Base-by-base conservation (phyloP, 306 rosid genomes). In the Citrullus colocynthis region DNA sequence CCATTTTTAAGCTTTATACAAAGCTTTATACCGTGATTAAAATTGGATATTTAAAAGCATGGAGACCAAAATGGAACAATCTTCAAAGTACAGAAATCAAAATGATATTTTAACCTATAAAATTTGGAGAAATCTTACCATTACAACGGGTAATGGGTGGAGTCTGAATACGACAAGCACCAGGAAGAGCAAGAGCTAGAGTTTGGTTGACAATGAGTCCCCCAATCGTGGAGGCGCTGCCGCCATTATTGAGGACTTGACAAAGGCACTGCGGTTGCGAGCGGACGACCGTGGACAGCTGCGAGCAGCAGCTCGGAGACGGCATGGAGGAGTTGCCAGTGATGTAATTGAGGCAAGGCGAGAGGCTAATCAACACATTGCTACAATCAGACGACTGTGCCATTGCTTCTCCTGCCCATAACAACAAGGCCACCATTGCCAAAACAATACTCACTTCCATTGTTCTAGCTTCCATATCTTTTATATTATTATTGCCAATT, bases 191-290 rank as follows among this genome's bases (percentile, higher is more conserved):
- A 15, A 89, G 78, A 62, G 97, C 93, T 80, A 61, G 93, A 58
- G 97, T 89, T 66, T 79, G 87, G 72, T 91, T 91, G 55, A 94
- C 78, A 21, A 54, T 87, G 85, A 92, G 56, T 2, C 96, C 56
- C 10, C 56, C 93, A 0, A 94, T 55, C 3, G 90, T 82, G 0
- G 91, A 84, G 7, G 86, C 87, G 15, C 94, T 88, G 0, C 90
- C 91, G 8, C 55, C 6, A 9, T 81, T 51, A 51, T 51, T 82
- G 39, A 93, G 82, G 81, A 84, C 89, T 85, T 85, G 80, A 67
- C 97, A 94, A 75, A 94, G 74, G 61, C 98, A 94, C 82, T 80
- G 75, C 49, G 97, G 93, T 41, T 85, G 82, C 21, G 94, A 90
- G 20, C 78, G 78, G 15, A 91, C 89, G 2, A 88, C 91, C 44